Evolutionary conservation across 129 eudicot species (phyloP).

Genomic region (Lonicera japonica): DNA sequence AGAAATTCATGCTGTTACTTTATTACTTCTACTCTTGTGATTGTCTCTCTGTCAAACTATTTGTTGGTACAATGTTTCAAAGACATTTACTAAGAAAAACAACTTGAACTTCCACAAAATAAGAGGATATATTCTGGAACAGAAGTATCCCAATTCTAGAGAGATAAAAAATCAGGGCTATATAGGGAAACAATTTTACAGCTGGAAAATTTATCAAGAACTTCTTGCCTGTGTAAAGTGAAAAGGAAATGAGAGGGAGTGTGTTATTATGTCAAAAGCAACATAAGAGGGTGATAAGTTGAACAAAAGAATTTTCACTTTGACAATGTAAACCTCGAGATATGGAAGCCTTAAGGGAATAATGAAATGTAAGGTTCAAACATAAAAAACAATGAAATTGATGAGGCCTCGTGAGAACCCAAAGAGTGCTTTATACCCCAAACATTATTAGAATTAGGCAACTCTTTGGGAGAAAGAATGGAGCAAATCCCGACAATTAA

Average conservation of each 20-base stretch:
- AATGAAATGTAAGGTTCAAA: neutral
- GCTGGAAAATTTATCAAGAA: too few species aligned
- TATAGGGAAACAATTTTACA: too few species aligned
- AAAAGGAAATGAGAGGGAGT: neutral
- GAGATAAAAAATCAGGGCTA: too few species aligned
- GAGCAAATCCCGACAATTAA: too few species aligned
- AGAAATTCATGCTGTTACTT: constrained; percentile 43
- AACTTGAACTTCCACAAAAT: neutral
- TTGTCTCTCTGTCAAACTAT: neutral
- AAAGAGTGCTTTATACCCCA: constrained; percentile 1
- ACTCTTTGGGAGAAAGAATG: too few species aligned
- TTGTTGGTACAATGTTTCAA: neutral
- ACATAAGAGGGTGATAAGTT: neutral
- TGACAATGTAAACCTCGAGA: neutral
- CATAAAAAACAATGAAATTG: neutral
- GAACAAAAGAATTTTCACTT: neutral
- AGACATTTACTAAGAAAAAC: neutral
- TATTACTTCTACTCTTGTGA: neutral
- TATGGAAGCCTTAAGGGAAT: neutral
- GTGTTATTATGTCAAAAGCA: neutral
- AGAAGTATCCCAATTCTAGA: too few species aligned
- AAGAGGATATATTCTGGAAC: too few species aligned
- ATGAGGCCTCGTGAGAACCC: neutral
- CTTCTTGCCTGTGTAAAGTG: too few species aligned
- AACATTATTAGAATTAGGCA: too few species aligned